Base-by-base conservation (phyloP, 257 asterid species). In the Jacaranda copaia region DNA sequence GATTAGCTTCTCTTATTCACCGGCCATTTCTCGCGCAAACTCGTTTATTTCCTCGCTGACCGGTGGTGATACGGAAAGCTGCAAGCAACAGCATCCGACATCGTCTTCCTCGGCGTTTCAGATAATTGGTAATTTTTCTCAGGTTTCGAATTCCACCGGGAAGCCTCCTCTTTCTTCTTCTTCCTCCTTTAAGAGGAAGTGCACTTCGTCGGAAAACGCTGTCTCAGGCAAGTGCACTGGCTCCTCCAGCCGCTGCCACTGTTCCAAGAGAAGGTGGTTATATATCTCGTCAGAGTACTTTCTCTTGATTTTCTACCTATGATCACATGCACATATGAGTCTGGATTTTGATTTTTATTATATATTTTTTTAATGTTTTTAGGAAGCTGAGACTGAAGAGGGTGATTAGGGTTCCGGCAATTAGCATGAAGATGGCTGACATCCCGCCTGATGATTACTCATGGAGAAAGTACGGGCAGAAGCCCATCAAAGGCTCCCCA, bases 401-500 rank as follows among this genome's bases (percentile, higher is more conserved):
- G 80, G 94, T 86, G 68, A 71, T 84, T 11, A 86, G 89, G 82
- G 97, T 95, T 60, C 98, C 99, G 38, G 98, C 99, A 7, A 95
- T 92, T 48, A 95, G 99, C 87, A 84, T 92, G 98, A 95, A 92
- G 77, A 73, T 92, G 88, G 79, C 99, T 0, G 99, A 95, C 78
- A 92, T 95, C 56, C 99, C 99, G 63, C 94, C 99, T 0, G 99
- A 95, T 77, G 98, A 95, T 81, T 95, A 92, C 77, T 95, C 99
- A 0, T 95, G 99, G 99, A 92, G 99, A 64, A 95, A 95, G 81
- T 95, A 95, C 78, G 99, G 99, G 3, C 99, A 95, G 81, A 95
- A 95, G 77, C 99, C 99, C 77, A 95, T 95, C 68, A 92, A 95
- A 85, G 99, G 99, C 15, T 95, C 98, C 69, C 99, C 99, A n/a